Evolutionary conservation across 352 stramenopile species (phyloP), one percentile per base, ranked within the genome.

Genomic region (Phytophthora pistaciae): DNA sequence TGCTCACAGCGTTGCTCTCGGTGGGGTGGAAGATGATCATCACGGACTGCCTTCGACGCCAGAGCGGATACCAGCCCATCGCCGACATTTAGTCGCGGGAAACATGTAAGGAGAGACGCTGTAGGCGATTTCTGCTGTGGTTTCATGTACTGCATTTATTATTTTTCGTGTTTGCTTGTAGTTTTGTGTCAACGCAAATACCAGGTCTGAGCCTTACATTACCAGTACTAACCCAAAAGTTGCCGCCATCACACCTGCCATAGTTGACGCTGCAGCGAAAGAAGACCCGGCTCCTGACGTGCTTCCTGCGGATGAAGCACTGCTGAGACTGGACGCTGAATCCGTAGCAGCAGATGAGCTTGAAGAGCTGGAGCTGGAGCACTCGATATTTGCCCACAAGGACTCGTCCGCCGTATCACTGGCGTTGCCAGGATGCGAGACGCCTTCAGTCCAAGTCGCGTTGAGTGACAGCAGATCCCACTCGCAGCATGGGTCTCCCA

Each of bases 401-500:
- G 67, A 70, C 25, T 55, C 10, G 38, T 70, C 48, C 18, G 55
- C 56, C 6, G 53, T 74, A 44, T 57, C 18, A n/a, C 21, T 38
- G 18, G 60, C 55, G 60, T 74, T 54, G 33, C 67, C 67, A 8
- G 67, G 67, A 38, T 74, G 53, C 2, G 67, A 76, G 52, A 76
- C 13, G 25, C 69, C 69, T 6, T 52, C 54, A 27, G 49, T 64
- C 59, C 66, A 63, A 3, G 20, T 38, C 50, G 58, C 56, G 57
- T 44, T 58, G 21, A 33, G 27, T 54, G 44, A n/a, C 27, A 66
- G 44, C 67, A 46, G 29, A 38, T 73, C 58, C 87, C 87, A 94
- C 58, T 70, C 75, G 68, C 87, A 94, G 82, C 88, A 91, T 14
- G 87, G 85, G 31, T 93, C 85, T 10, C 87, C 85, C 6, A 94